Conservation (phyloP, 768 basidiomycete genomes). For the Candolleomyces efflorescens region DNA sequence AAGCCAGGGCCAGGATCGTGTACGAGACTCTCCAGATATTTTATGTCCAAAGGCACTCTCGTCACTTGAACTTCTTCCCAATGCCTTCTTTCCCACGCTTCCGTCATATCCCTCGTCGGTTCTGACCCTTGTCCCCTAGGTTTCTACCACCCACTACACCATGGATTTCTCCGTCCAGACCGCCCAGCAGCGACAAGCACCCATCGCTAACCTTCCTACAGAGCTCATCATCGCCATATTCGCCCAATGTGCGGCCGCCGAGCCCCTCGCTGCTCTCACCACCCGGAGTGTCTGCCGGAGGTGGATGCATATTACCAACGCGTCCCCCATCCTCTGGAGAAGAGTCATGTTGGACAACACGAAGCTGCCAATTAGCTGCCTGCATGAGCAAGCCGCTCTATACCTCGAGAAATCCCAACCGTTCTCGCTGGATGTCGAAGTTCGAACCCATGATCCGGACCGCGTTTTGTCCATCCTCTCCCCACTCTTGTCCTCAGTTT, state of each 20-base stretch:
- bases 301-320: constrained; percentile 53
- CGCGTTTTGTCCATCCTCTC: constrained; percentile 60
- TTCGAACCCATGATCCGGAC: constrained; percentile 45
- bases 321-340: constrained; percentile 61
- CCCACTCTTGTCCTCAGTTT: constrained; percentile 50
- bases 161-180: constrained; percentile 1
- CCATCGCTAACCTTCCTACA: constrained; percentile 41
- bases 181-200: constrained; percentile 7
- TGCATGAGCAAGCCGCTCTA: constrained; percentile 44
- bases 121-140: not conserved
- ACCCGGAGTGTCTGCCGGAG: constrained; percentile 51
- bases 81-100: constrained; percentile 8
- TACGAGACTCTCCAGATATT: not conserved
- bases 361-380: constrained; percentile 26
- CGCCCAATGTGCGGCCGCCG: constrained; percentile 34
- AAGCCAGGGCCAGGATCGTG: not conserved
- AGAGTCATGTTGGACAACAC: constrained; percentile 47
- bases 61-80: not conserved
- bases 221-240: constrained; percentile 68
- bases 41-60: not conserved
- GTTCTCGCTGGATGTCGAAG: constrained; percentile 50
- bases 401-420: constrained; percentile 54
- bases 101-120: not conserved
- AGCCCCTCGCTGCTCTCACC: constrained; percentile 44
- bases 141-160: not conserved